Evolutionary conservation across 2,329 filamentous ascomycete species (phyloP), one percentile per base, ranked within the genome.

Genomic region (Ophiostoma novo-ulmi): DNA sequence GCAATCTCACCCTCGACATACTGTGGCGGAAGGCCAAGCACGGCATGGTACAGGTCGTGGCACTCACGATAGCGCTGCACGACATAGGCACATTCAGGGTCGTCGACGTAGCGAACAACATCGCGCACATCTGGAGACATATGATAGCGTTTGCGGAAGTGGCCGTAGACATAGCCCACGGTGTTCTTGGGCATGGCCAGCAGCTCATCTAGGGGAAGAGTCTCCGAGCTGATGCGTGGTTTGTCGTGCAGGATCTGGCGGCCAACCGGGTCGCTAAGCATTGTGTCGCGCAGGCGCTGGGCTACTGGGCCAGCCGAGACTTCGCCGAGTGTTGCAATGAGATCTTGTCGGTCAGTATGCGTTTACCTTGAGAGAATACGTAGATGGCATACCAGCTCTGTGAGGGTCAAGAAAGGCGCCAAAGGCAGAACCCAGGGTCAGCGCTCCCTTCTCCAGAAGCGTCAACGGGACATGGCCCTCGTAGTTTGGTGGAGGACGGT

Each of bases 41-140:
- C 84, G 0, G 95, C 94, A 80, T 99, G 95, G 82, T 96, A 97
- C 80, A 99, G 97, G 79, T 99, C 95, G 80, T 99, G 95, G 75
- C 91, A 97, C 81, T 99, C 95, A 73, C 95, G 89, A 80, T 99
- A 99, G 70, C 95, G 88, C 83, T 98, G 95, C 91, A 99, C 96
- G 22, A 98, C 95, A 82, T 98, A 99, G 48, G 95, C 95, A 79
- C 94, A 97, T 81, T 99, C 95, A 75, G 91, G 89, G 78, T 98
- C 90, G 79, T 98, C 94, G 73, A 99, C 93, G 81, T 97, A 98
- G 69, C 91, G 88, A 58, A 99, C 95, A 1, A 80, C 79, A 58
- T 90, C 84, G 65, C 95, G 88, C 7, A 94, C 97, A 79, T 99
- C 95, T 0, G 95, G 95, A 10, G 91, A 91, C 17, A 99, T 94